Evolutionary conservation across 352 stramenopile genomes (phyloP), one percentile per base, ranked within the genome.

Genomic region (Pythium guiyangense): DNA sequence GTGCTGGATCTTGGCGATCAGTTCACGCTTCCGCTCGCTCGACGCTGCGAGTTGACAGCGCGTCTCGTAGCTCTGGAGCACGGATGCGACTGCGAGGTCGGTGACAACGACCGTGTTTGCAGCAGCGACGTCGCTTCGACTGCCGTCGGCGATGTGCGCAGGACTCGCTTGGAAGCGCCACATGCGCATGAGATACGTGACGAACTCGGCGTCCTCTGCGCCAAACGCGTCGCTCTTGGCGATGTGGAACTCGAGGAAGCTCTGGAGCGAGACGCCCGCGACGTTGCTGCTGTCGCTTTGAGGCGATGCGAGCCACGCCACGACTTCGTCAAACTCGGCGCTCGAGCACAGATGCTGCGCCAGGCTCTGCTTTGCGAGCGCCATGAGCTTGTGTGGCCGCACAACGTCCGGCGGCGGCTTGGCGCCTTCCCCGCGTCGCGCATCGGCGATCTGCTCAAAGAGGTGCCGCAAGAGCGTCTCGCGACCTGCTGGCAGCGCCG

Each of bases 391-490:
- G 54, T 86, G 73, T 2, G 74, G 39, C 18, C 70, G 66, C 9
- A 85, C 70, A 14, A 64, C 53, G 10, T 84, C 76, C 0, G 79
- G 79, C 10, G 79, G 78, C 25, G 75, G 80, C 12, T 55, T 57
- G 1, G 64, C 49, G 2, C 75, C 73, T 58, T 80, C 63, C 1
- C 74, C 74, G 48, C 69, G 68, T 39, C 74, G 63, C 40, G 58
- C 63, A 37, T 84, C 77, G 1, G 66, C 58, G 46, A 92, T 71
- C 37, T 87, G 74, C 56, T 85, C 73, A 40, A 90, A 92, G 6
- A 74, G 69, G 29, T 82, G 65, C 2, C 64, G 59, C 22, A 84
- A 25, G 1, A 88, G 40, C 6, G 63, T 69, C 48, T 75, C 67
- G 25, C 82, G 66, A 5, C 73, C 59, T 9, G 67, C 45, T 0